A percentile compares a stretch with the other conserved stretches of the same genome.
These are phyloP conservation scores for Ophidiomyces ophidiicola DNA, from an alignment of 2,329 filamentous ascomycete species.

Conservation along the genomic window DNA sequence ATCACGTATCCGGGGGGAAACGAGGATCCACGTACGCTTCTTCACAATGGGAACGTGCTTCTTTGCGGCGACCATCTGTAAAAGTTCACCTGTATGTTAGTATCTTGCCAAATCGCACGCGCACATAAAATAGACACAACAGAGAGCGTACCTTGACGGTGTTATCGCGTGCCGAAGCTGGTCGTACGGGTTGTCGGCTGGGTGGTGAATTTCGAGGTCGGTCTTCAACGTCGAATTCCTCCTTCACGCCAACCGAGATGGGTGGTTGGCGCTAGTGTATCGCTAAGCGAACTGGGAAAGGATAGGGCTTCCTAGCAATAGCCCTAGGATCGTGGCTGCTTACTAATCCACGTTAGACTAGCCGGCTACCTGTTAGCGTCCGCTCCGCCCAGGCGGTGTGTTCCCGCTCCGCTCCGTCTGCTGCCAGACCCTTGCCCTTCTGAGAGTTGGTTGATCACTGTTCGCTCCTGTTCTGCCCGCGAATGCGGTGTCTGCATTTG, in stretches of 20 bases:
- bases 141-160: conserved; percentile 34
- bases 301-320: conserved; percentile 11
- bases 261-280: conserved; percentile 12
- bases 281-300: conserved; percentile 13
- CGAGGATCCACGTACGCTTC: conserved; percentile 74
- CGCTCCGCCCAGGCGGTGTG: too few species aligned
- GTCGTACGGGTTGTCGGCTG: conserved; percentile 26
- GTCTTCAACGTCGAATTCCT: conserved; percentile 9
- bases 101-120: neutral
- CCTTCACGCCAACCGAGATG: neutral
- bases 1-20: neutral
- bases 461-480: too few species aligned
- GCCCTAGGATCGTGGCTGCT: conserved; percentile 7
- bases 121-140: neutral
- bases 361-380: neutral
- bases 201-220: conserved; percentile 27
- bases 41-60: conserved; percentile 99
- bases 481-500: too few species aligned
- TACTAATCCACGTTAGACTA: conserved; percentile 3
- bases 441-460: too few species aligned
- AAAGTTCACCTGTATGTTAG: neutral
- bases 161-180: conserved; percentile 30
- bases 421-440: too few species aligned
- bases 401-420: too few species aligned
- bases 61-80: conserved; percentile 95